phyloP scores from a whole-genome alignment of 306 rosid species.

The Sophora flavescens region DNA sequence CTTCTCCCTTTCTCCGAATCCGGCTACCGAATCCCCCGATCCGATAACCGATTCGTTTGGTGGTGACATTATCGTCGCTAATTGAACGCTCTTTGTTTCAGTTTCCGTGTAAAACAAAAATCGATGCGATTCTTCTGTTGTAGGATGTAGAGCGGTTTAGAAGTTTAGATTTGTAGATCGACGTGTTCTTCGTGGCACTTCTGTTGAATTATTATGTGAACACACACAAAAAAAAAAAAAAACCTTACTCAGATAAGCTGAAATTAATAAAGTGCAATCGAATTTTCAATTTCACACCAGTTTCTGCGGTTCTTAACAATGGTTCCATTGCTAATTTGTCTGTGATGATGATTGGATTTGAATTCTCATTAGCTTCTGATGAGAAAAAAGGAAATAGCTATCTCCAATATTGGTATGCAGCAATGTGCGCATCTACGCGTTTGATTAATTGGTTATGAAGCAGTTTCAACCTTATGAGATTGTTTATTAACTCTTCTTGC shows the following conservation, averaged over 20 bases:
- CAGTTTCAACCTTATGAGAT: neutral
- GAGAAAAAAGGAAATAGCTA: neutral
- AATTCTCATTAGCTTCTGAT: conserved; percentile 16
- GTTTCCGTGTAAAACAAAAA: neutral
- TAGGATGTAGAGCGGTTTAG: conserved; percentile 57
- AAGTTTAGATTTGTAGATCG: conserved; percentile 44
- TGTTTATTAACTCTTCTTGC: neutral
- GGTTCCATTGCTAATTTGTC: neutral
- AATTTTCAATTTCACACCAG: conserved; percentile 13
- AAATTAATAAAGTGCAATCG: conserved; percentile 47
- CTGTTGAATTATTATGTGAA: conserved; percentile 29
- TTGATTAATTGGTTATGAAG: neutral
- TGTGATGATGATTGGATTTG: neutral
- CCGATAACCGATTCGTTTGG: conserved; percentile 60
- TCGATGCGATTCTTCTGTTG: conserved; percentile 27
- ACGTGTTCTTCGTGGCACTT: conserved; percentile 12
- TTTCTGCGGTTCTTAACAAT: conserved; percentile 1
- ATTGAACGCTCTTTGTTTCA: conserved; percentile 46
- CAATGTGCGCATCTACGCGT: neutral
- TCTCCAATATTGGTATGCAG: conserved; percentile 9
- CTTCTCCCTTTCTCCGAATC: conserved; percentile 53
- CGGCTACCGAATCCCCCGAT: conserved; percentile 60
- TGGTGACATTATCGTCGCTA: conserved; percentile 64
- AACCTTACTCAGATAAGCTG: conserved; percentile 25
- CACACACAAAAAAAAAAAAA: too few species aligned